Conservation (phyloP, 441 rosid species). For the Syzygium syzygioides region DNA sequence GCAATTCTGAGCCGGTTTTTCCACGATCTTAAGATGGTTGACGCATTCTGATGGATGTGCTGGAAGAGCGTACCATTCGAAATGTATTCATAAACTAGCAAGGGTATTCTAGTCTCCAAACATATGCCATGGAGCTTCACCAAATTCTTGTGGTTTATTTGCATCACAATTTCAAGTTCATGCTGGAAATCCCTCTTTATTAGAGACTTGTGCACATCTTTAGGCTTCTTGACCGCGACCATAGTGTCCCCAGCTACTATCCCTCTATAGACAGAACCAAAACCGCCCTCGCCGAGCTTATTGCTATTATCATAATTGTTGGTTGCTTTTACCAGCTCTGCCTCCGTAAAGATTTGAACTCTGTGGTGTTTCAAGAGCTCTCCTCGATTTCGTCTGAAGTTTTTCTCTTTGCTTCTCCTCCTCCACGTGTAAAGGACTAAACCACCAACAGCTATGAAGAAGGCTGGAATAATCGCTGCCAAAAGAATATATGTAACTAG, state of each 20-base stretch:
- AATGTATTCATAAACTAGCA: background rate
- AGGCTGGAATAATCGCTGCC: no score
- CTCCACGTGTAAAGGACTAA: background rate
- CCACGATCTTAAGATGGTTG: background rate
- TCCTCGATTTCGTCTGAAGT: background rate
- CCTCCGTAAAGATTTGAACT: no score
- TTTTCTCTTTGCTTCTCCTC: background rate
- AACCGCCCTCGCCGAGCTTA: no score
- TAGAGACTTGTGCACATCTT: background rate
- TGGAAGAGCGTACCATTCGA: background rate
- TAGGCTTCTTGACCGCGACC: background rate
- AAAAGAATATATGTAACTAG: no score
- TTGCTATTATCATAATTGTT: no score
- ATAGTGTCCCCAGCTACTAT: accelerated
- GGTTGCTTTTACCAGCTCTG: no score
- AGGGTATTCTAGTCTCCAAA: background rate
- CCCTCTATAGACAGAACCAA: no score
- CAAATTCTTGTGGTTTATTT: background rate
- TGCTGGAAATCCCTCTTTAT: background rate
- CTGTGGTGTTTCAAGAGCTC: background rate
- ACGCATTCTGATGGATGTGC: background rate
- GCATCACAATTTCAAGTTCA: background rate
- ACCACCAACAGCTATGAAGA: no score
- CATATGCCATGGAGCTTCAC: background rate
- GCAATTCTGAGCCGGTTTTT: no score